Conservation (phyloP, 2,329 filamentous ascomycete genomes). For the Cladobotryum mycophilum region DNA sequence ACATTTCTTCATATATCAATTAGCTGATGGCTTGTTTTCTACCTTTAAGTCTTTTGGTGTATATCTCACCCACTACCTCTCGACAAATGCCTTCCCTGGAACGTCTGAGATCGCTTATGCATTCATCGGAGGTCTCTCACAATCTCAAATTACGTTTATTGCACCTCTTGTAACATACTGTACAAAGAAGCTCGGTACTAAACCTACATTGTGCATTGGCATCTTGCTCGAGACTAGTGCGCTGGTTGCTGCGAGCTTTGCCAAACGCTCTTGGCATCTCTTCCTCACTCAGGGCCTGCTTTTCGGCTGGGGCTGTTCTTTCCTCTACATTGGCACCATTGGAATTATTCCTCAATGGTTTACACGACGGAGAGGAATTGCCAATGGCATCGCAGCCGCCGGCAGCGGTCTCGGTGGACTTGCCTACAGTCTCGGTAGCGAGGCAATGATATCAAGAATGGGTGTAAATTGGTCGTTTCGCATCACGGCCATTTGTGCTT, state of each 20-base stretch:
- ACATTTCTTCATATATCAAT: no score
- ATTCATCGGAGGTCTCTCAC: conserved; percentile 52
- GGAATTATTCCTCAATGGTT: conserved; percentile 59
- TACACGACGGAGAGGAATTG: conserved; percentile 45
- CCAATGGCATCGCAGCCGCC: conserved; percentile 49
- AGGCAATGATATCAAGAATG: conserved; percentile 47
- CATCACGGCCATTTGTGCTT: conserved; percentile 40
- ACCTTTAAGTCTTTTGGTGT: conserved; percentile 40
- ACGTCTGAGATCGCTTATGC: conserved; percentile 51
- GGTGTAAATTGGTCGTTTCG: conserved; percentile 52
- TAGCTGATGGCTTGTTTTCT: no score
- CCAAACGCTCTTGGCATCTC: conserved; percentile 51
- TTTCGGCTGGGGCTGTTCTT: conserved; percentile 56
- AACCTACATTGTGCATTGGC: conserved; percentile 41
- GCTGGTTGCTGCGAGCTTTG: conserved; percentile 48
- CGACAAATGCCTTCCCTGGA: conserved; percentile 42
- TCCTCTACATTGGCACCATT: conserved; percentile 50
- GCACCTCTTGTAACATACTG: conserved; percentile 33
- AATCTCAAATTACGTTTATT: conserved; percentile 36
- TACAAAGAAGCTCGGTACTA: conserved; percentile 25
- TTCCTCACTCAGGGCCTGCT: conserved; percentile 54
- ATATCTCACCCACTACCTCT: conserved; percentile 51
- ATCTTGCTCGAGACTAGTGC: conserved; percentile 45
- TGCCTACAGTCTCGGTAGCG: conserved; percentile 18
- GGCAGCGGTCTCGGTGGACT: conserved; percentile 40